Evolutionary conservation across 2,329 filamentous ascomycete genomes (phyloP).

Genomic region (Xylaria sp.): DNA sequence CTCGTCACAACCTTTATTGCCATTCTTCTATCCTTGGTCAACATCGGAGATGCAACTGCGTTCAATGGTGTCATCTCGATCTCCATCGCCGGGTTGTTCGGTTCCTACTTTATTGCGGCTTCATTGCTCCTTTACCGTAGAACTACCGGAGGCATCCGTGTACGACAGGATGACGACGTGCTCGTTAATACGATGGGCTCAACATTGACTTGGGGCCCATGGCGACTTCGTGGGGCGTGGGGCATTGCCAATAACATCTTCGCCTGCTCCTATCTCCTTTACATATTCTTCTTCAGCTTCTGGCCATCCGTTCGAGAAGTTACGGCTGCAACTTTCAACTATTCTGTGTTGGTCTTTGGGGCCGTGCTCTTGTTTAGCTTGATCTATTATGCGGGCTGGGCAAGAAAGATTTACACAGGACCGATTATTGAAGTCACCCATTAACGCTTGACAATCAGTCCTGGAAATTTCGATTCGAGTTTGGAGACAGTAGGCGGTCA

Average conservation of each 20-base stretch:
- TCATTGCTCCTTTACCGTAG: constrained; percentile 21
- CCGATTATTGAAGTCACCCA: constrained; percentile 36
- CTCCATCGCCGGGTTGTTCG: constrained; percentile 38
- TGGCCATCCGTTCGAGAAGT: constrained; percentile 39
- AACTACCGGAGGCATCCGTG: constrained; percentile 19
- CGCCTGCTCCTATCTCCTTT: constrained; percentile 36
- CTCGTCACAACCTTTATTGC: constrained; percentile 28
- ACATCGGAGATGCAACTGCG: constrained; percentile 37
- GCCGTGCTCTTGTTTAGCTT: constrained; percentile 39
- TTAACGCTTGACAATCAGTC: not conserved
- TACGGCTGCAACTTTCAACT: constrained; percentile 41
- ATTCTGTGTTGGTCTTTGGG: constrained; percentile 35
- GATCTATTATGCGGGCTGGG: constrained; percentile 41
- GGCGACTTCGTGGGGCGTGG: constrained; percentile 35
- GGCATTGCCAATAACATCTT: constrained; percentile 39
- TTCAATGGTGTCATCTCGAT: constrained; percentile 42
- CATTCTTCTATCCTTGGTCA: constrained; percentile 38
- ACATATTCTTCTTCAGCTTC: constrained; percentile 43
- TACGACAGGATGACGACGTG: constrained; percentile 9
- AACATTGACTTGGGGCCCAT: constrained; percentile 37
- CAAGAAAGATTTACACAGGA: constrained; percentile 36
- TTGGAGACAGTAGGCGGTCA: not conserved
- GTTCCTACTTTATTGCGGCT: constrained; percentile 32
- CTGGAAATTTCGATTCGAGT: not conserved
- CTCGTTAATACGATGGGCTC: constrained; percentile 3